phyloP scores from a whole-genome alignment of 2,329 filamentous ascomycete genomes.

The Davidsoniella eucalypti region DNA sequence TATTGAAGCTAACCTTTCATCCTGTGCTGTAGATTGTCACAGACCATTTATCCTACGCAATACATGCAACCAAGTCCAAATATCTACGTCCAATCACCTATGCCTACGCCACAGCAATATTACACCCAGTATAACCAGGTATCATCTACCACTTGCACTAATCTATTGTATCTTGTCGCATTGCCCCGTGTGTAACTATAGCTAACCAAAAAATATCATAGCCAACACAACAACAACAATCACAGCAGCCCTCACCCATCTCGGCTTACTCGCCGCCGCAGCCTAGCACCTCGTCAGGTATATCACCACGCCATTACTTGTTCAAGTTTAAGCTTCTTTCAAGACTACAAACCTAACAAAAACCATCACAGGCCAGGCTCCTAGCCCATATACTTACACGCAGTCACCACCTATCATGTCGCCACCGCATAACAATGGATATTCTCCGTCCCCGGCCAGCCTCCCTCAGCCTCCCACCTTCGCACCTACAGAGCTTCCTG shows the following conservation, averaged over 20 bases:
- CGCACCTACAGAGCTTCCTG: too few species aligned
- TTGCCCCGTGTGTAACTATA: too few species aligned
- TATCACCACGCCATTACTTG: constrained; percentile 27
- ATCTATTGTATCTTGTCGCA: not conserved
- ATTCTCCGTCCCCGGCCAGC: too few species aligned
- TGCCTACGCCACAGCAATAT: not conserved
- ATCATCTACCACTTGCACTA: not conserved
- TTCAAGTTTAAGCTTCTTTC: too few species aligned
- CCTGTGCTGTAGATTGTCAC: not conserved
- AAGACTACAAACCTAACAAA: too few species aligned
- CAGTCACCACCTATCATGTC: too few species aligned
- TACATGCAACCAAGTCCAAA: not conserved
- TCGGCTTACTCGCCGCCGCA: constrained; percentile 6
- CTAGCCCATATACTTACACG: too few species aligned
- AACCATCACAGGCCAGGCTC: too few species aligned
- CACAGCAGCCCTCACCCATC: not conserved
- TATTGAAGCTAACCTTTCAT: too few species aligned
- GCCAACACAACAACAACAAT: not conserved
- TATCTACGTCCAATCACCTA: too few species aligned
- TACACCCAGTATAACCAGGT: constrained; percentile 37
- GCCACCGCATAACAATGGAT: too few species aligned
- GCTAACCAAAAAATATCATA: not conserved
- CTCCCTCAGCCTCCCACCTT: too few species aligned
- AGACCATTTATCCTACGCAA: not conserved
- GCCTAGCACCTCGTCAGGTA: not conserved